Evolutionary conservation across 73 alveolate genomes (phyloP).

Genomic region (Paraurostyla sp.): DNA sequence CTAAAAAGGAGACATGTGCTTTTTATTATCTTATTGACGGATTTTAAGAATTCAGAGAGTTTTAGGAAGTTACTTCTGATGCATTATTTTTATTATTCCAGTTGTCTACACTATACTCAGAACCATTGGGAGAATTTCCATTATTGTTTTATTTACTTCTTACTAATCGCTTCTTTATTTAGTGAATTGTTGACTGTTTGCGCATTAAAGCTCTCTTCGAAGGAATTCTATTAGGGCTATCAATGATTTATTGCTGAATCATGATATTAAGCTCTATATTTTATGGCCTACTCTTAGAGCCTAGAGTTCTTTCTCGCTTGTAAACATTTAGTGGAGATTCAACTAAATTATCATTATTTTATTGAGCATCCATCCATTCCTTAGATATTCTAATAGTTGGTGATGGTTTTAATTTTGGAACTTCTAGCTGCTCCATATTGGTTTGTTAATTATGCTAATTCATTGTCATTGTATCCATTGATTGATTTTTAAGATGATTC

Average conservation of each 20-base stretch:
- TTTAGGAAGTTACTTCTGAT: conserved; percentile 11
- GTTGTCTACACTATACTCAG: conserved; percentile 34
- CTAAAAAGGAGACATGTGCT: background rate
- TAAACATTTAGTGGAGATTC: conserved; percentile 3
- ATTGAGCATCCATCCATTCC: conserved; percentile 39
- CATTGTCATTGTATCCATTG: background rate
- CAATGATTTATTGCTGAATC: background rate
- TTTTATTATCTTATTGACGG: background rate
- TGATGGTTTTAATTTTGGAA: conserved; percentile 31
- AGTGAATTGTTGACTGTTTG: background rate
- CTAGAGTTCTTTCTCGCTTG: conserved; percentile 28
- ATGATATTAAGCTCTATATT: conserved; percentile 5
- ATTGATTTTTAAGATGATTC: background rate
- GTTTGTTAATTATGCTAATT: background rate
- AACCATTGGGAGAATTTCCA: conserved; percentile 34
- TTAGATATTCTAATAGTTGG: conserved; percentile 45
- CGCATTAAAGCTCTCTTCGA: background rate
- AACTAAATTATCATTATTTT: conserved; percentile 25
- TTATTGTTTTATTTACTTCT: background rate
- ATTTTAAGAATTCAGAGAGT: conserved; percentile 2
- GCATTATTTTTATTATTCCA: conserved; percentile 8
- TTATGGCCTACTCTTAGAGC: conserved; percentile 10
- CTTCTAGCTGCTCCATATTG: background rate
- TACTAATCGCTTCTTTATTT: background rate
- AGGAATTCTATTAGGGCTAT: background rate